Base-by-base conservation (phyloP, 768 basidiomycete genomes). In the Boletus pseudo-olivaceus region DNA sequence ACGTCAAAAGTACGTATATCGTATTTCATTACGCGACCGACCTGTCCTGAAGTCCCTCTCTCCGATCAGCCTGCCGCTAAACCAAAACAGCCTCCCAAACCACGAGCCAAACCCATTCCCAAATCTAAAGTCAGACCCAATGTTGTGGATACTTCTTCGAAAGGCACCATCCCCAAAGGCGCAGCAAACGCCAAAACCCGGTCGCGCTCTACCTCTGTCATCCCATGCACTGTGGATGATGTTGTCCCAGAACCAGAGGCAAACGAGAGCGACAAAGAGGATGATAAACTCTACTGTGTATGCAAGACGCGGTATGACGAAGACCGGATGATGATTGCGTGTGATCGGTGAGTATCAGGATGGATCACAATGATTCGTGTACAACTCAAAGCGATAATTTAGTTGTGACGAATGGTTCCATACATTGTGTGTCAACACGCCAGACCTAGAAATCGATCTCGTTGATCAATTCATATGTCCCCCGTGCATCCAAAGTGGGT, bases 321-420 rank as follows among this genome's bases (percentile, higher is more conserved):
- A 67, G 90, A 92, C 65, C 77, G 82, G 48, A 79, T 87, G 56
- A 96, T 96, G 93, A 93, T 96, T 68, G 93, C 90, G 27, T 96
- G 93, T 66, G 93, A 96, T 75, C 80, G 84, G 91, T 92, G 61
- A 50, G 88, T 69, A 37, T 42, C 34, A 30, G 6, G 45, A 27
- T 44, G 32, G 37, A 46, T 49, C 37, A 43, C 37, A 51, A 34
- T 43, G 20, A 37, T 23, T 42, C 0, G 27, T 34, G 30, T 44
- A 20, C 54, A 17, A 19, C 45, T 50, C 6, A 51, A 48, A 46
- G 7, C 12, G 23, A 34, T 20, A 46, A 17, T 19, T 17, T 53
- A 93, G 93, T 29, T 96, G 93, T 69, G 93, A 95, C 63, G 90
- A 94, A 57, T 97, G 93, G 93, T 96, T 92, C 68, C 93, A 97